Percentiles rank a stretch among this genome's conserved stretches.
These are phyloP conservation scores for Yarrowia sp. DNA, from an alignment of 805 yeast species.

Conservation along the genomic window DNA sequence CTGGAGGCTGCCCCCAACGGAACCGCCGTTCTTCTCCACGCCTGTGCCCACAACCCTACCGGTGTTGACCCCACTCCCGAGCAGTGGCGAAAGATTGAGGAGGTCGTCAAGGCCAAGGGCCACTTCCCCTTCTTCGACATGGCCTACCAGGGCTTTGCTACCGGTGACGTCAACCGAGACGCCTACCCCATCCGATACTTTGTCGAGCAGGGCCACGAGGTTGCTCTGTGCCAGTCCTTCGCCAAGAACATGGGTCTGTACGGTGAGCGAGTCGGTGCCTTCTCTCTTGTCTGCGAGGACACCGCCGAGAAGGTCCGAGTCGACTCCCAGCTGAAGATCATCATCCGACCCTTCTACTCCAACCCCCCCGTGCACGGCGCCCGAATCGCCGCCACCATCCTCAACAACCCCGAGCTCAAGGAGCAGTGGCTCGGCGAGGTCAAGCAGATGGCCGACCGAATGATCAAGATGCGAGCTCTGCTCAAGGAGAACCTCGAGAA, in stretches of 20 bases:
- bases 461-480: slow-evolving; percentile 68
- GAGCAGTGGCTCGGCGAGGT: slow-evolving; percentile 82
- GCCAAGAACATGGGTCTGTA: slow-evolving; percentile 96
- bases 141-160: slow-evolving; percentile 96
- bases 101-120: slow-evolving; percentile 53
- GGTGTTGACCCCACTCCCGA: slow-evolving; percentile 87
- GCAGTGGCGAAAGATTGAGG: slow-evolving; percentile 73
- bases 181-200: slow-evolving; percentile 73
- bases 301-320: slow-evolving; percentile 53
- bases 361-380: slow-evolving; percentile 97
- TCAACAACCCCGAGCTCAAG: slow-evolving; percentile 63
- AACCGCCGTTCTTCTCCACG: slow-evolving; percentile 73
- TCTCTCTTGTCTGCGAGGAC: slow-evolving; percentile 60
- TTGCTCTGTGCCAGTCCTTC: slow-evolving; percentile 86
- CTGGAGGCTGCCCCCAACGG: slow-evolving; percentile 54
- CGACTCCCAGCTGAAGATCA: slow-evolving; percentile 67
- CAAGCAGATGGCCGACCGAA: slow-evolving; percentile 81
- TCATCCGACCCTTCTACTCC: slow-evolving; percentile 81
- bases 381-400: slow-evolving; percentile 73
- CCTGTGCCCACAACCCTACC: slow-evolving; percentile 98
- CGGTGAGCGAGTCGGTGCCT: slow-evolving; percentile 95
- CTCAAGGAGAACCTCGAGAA: slow-evolving; percentile 58
- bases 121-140: slow-evolving; percentile 87
- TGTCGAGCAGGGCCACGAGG: slow-evolving; percentile 50
- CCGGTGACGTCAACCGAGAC: slow-evolving; percentile 79